phyloP scores from a whole-genome alignment of 768 basidiomycete genomes.

The Xerocomellus intermedius region DNA sequence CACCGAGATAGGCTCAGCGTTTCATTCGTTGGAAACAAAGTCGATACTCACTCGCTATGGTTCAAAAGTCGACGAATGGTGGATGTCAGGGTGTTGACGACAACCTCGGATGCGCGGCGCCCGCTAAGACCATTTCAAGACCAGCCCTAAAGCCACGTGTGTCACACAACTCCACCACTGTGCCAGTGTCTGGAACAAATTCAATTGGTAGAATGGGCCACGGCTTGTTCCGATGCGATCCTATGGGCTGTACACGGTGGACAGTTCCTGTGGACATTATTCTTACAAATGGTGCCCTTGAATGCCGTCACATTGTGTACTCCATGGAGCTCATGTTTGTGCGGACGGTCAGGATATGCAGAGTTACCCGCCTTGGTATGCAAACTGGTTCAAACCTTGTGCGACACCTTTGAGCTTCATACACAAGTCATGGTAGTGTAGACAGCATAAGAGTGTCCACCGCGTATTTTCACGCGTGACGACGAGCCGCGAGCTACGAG shows the following conservation, averaged over 20 bases:
- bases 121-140: background rate
- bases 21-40: background rate
- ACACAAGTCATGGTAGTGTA: background rate
- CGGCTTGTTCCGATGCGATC: conserved; percentile 3
- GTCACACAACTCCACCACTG: conserved; percentile 9
- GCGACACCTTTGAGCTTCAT: background rate
- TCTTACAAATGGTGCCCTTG: background rate
- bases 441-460: background rate
- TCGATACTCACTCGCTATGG: conserved; percentile 20
- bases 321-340: background rate
- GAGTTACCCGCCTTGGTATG: background rate
- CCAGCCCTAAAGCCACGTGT: conserved; percentile 31
- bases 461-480: background rate
- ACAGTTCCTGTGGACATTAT: conserved; percentile 23
- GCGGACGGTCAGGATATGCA: background rate
- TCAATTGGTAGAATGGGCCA: background rate
- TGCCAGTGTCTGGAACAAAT: background rate
- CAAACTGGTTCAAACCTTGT: conserved; percentile 16
- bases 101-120: conserved; percentile 1
- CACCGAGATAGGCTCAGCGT: background rate
- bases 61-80: conserved; percentile 1
- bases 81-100: background rate
- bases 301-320: conserved; percentile 22
- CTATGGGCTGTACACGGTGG: background rate
- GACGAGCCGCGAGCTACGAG: conserved; percentile 10